Base-by-base conservation (phyloP, 768 basidiomycete species). In the Butyriboletus loyo region DNA sequence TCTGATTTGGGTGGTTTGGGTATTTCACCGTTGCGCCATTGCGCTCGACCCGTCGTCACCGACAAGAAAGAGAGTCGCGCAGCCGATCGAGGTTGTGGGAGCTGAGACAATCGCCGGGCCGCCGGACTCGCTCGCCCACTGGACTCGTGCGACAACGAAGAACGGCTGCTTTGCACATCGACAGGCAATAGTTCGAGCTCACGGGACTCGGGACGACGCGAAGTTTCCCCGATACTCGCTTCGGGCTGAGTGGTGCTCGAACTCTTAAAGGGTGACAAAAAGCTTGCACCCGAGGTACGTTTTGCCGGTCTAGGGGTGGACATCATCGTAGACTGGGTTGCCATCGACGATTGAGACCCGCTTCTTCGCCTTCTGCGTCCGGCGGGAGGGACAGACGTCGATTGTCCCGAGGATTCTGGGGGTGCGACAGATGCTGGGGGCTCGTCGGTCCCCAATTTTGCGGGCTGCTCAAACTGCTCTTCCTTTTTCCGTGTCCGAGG, bases 1-100 rank as follows among this genome's bases (percentile, higher is more conserved):
- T 86, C 79, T 17, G 70, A 68, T 25, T 70, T 60, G 30, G 78
- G 72, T 9, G 79, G 82, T n/a, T 76, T 73, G 2, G 69, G 68
- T 34, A 74, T 63, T 50, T 60, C 65, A 24, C 49, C 64, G 31
- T 46, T 53, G 51, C 61, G 65, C 51, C 36, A 54, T 19, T 43
- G 58, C 36, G 42, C 15, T 27, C 67, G 60, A 19, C 56, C 35
- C 4, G 64, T 51, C 17, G 51, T 31, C 10, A 53, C 56, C 1
- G 66, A 49, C 14, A 71, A 47, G 40, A 69, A 67, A 32, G 55
- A 46, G 19, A 63, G 55, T 8, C 65, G 58, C 1, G 70, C 52
- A 4, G 61, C 50, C 27, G 52, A 56, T 22, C 58, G 66, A 36
- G 53, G 54, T 8, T 45, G 66, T 9, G 44, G 35, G 10, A 37